Conservation (phyloP, 768 basidiomycete genomes). For the Hysterangium stoloniferum region DNA sequence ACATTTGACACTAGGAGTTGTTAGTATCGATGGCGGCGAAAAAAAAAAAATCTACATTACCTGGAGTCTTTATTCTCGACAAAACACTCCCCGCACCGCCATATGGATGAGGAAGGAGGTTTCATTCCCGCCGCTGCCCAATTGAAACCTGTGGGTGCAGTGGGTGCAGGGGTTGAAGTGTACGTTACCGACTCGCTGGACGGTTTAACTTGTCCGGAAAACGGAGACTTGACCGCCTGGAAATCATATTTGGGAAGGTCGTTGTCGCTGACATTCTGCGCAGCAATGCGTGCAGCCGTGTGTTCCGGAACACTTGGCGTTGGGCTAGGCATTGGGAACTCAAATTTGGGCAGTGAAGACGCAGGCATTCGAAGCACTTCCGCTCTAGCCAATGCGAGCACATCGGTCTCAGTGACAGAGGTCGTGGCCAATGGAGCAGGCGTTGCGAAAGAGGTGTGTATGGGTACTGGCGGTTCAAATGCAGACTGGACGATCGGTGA, state of each 20-base stretch:
- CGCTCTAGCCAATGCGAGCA: constrained; percentile 8
- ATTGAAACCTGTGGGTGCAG: constrained; percentile 37
- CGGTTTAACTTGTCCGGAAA: constrained; percentile 22
- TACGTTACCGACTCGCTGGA: not conserved
- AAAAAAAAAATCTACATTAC: constrained; percentile 41
- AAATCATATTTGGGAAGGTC: constrained; percentile 43
- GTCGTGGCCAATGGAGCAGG: too few species aligned
- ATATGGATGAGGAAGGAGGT: constrained; percentile 24
- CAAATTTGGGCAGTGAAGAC: constrained; percentile 24
- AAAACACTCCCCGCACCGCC: constrained; percentile 23
- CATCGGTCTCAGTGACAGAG: constrained; percentile 8
- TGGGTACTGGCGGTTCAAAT: too few species aligned
- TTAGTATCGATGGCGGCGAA: constrained; percentile 35
- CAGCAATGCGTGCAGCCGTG: constrained; percentile 25
- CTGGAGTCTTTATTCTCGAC: constrained; percentile 39
- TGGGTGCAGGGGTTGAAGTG: constrained; percentile 13
- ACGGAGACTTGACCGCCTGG: constrained; percentile 8
- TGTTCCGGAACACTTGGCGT: constrained; percentile 14
- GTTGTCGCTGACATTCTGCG: constrained; percentile 29
- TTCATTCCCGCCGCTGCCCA: constrained; percentile 58
- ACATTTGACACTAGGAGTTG: constrained; percentile 10
- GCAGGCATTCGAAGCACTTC: constrained; percentile 24
- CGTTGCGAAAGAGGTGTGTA: too few species aligned
- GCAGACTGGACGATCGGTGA: too few species aligned
- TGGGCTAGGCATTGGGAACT: constrained; percentile 11